Evolutionary conservation across 2,329 filamentous ascomycete species (phyloP).

Genomic region (Sporothrix brunneoviolacea): DNA sequence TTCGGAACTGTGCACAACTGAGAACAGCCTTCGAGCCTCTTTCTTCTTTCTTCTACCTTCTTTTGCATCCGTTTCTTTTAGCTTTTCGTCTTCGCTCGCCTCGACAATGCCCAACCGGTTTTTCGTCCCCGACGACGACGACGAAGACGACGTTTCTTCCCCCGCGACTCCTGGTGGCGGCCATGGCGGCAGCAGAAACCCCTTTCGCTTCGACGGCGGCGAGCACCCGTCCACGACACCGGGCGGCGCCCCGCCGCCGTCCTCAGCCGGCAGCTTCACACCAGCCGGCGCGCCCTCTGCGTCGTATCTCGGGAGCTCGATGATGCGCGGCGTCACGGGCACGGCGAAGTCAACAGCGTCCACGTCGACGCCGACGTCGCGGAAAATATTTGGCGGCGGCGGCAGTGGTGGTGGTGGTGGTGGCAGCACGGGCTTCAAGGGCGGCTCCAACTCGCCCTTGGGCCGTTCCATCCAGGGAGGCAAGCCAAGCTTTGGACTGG

Average conservation of each 20-base stretch:
- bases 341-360: background rate
- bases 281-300: constrained; percentile 50
- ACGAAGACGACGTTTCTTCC: constrained; percentile 13
- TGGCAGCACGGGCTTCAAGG: constrained; percentile 22
- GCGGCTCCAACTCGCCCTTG: constrained; percentile 34
- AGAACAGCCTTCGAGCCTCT: no score
- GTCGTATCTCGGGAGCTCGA: constrained; percentile 48
- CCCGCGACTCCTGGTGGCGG: constrained; percentile 15
- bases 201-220: constrained; percentile 36
- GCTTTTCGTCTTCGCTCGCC: background rate
- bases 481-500: constrained; percentile 1
- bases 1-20: no score
- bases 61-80: background rate
- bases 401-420: background rate
- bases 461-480: constrained; percentile 39
- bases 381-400: constrained; percentile 12
- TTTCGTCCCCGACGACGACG: constrained; percentile 18
- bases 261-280: constrained; percentile 48
- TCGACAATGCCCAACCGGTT: constrained; percentile 18
- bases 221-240: constrained; percentile 44
- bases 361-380: constrained; percentile 1
- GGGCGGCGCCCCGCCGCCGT: constrained; percentile 44
- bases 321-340: constrained; percentile 34
- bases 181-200: constrained; percentile 17
- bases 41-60: background rate